Evolutionary conservation across 163 green algal genomes (phyloP).

Genomic region (Coccomyxa subellipsoidea): DNA sequence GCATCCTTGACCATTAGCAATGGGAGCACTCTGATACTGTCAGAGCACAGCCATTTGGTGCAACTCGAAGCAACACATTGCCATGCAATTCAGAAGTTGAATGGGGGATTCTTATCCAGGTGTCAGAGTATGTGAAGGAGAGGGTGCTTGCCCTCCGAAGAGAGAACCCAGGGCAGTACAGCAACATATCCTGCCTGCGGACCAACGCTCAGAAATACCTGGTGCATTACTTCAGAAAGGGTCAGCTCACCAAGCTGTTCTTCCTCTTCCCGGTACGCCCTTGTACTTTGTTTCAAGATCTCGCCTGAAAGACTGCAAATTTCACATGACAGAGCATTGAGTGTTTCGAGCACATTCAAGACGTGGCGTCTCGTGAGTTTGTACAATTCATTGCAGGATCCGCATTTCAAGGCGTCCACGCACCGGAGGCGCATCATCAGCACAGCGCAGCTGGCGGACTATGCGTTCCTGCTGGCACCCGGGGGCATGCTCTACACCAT

Average conservation of each 20-base stretch:
- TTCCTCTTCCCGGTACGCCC: slow-evolving; percentile 94
- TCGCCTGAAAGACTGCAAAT: too few relatives aligned
- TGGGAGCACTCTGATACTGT: too few relatives aligned
- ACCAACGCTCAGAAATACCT: slow-evolving; percentile 96
- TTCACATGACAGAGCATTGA: too few relatives aligned
- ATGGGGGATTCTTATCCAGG: slow-evolving; percentile 14
- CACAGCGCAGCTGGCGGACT: slow-evolving; percentile 85
- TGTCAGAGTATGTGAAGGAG: slow-evolving; percentile 78
- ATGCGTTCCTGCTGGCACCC: slow-evolving; percentile 81
- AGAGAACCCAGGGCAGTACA: slow-evolving; percentile 66
- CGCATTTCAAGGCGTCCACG: slow-evolving; percentile 85
- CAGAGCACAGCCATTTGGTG: too few relatives aligned
- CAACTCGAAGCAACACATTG: too few relatives aligned
- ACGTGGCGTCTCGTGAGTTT: neutral
- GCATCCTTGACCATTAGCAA: too few relatives aligned
- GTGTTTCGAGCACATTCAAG: neutral
- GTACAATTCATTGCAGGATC: slow-evolving; percentile 55
- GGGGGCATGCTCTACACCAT: slow-evolving; percentile 95
- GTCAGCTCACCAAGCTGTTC: slow-evolving; percentile 94
- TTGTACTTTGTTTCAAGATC: neutral
- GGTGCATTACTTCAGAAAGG: slow-evolving; percentile 92
- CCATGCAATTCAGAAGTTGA: neutral
- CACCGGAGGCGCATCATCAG: slow-evolving; percentile 88
- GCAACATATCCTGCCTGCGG: slow-evolving; percentile 78
- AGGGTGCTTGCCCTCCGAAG: slow-evolving; percentile 60